phyloP scores from a whole-genome alignment of 2,329 filamentous ascomycete species.

The Fusarium chuoi region DNA sequence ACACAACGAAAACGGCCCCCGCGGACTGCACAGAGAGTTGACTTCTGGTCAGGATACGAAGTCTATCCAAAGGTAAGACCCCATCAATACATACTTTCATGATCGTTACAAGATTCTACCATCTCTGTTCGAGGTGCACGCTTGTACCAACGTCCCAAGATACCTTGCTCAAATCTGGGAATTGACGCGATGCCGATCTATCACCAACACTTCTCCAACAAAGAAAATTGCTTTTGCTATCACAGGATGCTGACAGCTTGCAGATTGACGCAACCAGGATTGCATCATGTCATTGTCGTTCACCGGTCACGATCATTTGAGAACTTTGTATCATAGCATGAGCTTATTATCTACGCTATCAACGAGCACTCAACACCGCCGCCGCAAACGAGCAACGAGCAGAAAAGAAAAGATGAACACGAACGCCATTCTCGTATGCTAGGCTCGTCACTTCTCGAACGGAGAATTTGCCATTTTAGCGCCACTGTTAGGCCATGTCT shows the following conservation, averaged over 20 bases:
- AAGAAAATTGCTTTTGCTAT: no score
- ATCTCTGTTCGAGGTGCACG: fast-evolving
- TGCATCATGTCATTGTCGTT: fast-evolving
- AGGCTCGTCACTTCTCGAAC: neutral
- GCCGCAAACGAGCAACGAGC: neutral
- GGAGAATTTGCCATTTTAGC: neutral
- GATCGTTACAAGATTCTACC: fast-evolving
- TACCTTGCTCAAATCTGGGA: neutral
- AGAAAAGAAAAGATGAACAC: neutral
- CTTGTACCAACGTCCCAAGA: neutral
- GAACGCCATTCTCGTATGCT: neutral
- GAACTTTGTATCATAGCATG: constrained; percentile 1
- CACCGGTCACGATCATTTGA: neutral
- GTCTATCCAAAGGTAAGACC: neutral
- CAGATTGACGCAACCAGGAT: neutral
- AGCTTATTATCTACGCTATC: constrained; percentile 19
- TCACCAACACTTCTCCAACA: neutral
- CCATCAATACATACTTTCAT: neutral
- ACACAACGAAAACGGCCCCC: neutral
- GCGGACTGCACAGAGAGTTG: neutral
- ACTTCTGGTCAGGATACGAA: neutral
- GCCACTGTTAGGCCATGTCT: neutral
- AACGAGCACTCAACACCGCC: neutral
- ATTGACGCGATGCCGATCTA: neutral
- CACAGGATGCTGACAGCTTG: fast-evolving